Conservation (phyloP, 768 basidiomycete genomes). For the Fomitopsis serialis region DNA sequence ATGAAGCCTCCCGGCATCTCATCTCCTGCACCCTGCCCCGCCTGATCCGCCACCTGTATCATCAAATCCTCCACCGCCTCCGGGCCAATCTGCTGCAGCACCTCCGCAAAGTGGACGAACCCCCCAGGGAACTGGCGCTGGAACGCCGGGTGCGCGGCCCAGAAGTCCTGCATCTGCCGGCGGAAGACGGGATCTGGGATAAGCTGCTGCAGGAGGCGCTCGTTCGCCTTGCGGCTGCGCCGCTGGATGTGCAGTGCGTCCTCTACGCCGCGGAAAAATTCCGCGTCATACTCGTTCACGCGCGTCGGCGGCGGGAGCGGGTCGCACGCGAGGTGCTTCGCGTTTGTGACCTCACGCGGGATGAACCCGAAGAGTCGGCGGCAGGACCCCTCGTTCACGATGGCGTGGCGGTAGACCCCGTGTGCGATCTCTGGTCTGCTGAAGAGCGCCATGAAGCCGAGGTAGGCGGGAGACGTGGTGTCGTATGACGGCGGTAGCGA, state of each 20-base stretch:
- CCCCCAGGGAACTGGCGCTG: slow-evolving; percentile 59
- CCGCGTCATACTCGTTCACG: slow-evolving; percentile 56
- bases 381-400: slow-evolving; percentile 59
- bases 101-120: slow-evolving; percentile 56
- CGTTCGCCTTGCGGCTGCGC: slow-evolving; percentile 42
- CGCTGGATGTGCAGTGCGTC: slow-evolving; percentile 38
- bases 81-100: slow-evolving; percentile 33
- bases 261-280: slow-evolving; percentile 69
- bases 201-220: slow-evolving; percentile 46
- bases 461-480: slow-evolving; percentile 26
- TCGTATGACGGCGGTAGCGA: slow-evolving; percentile 26
- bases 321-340: slow-evolving; percentile 70
- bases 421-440: slow-evolving; percentile 34
- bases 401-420: slow-evolving; percentile 68
- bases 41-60: slow-evolving; percentile 38
- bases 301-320: slow-evolving; percentile 73
- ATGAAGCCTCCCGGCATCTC: slow-evolving; percentile 47
- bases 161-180: slow-evolving; percentile 54
- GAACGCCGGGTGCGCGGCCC: slow-evolving; percentile 50
- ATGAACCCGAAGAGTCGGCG: slow-evolving; percentile 67
- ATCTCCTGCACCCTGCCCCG: slow-evolving; percentile 21
- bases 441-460: slow-evolving; percentile 36
- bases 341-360: slow-evolving; percentile 47
- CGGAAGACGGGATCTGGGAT: slow-evolving; percentile 55
- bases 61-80: slow-evolving; percentile 58